Base-by-base conservation (phyloP, 2,329 filamentous ascomycete genomes). In the Rhynchosporium secalis region DNA sequence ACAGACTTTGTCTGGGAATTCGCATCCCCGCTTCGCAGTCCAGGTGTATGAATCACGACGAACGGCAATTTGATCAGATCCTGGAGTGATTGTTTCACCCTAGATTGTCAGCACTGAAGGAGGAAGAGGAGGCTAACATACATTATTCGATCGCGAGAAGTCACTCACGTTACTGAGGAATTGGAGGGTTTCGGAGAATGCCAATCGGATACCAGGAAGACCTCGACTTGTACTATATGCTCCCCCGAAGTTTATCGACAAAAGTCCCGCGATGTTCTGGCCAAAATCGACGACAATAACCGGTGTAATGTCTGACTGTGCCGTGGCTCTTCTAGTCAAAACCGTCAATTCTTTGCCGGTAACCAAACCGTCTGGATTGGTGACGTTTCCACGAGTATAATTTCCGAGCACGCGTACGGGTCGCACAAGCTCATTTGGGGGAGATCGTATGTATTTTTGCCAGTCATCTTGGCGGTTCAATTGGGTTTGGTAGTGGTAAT, bases 51-150 rank as follows among this genome's bases (percentile, higher is more conserved):
- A 69, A 3, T 74, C 59, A 3, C 73, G 69, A 43, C 72, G 67
- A 15, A 83, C 81, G 3, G 80, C 79, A 63, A 82, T 75, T 76
- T 81, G 81, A 65, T 83, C 81, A 4, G 78, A 80, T 26, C 80
- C 80, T 3, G 75, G 72, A 1, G 79, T 80, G 38, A 81, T 73
- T 26, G 73, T 72, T 52, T 76, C 69, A 51, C 71, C 72, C 72
- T 74, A 46, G 68, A 31, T 71, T 29, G 20, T 36, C n/a, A 28
- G 33, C 6, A 28, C 10, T 55, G 43, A 15, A 31, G 15, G 13
- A 20, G 41, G 15, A 2, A 47, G 4, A 36, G 28, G 41, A 13
- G 38, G 49, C 5, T 9, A 31, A 69, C 72, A 68, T 66, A 75
- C 77, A 61, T 79, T 81, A 58, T 81, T 74, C 8, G 80, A 82